phyloP scores from a whole-genome alignment of 345 rosid species.

The Gossypium australe region DNA sequence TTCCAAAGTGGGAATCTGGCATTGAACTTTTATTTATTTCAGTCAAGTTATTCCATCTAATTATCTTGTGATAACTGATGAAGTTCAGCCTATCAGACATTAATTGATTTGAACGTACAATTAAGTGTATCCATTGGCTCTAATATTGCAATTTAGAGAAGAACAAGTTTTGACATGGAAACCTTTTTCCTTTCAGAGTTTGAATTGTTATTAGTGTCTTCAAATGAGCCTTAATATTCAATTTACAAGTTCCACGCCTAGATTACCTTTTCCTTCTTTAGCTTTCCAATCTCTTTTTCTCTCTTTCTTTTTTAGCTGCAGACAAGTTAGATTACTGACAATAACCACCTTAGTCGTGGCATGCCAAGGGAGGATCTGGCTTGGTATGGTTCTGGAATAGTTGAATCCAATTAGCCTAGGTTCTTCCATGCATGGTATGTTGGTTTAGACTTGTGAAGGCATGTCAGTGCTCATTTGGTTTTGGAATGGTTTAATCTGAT shows the following conservation, averaged over 20 bases:
- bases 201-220: background rate
- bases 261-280: background rate
- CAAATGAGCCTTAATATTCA: background rate
- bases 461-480: background rate
- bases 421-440: too few relatives aligned
- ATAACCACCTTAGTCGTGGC: background rate
- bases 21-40: background rate
- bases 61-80: background rate
- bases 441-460: background rate
- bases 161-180: background rate
- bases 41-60: background rate
- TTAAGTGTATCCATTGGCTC: background rate
- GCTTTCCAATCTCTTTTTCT: background rate
- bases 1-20: background rate
- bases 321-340: background rate
- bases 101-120: background rate
- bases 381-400: too few relatives aligned
- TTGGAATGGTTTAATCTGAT: background rate
- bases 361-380: too few relatives aligned
- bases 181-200: background rate
- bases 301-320: background rate
- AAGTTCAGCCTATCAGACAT: background rate
- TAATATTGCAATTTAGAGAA: background rate
- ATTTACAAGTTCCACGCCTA: background rate
- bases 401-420: too few relatives aligned